Evolutionary conservation across 257 asterid species (phyloP).

Genomic region (Jaltomata sinuosa): DNA sequence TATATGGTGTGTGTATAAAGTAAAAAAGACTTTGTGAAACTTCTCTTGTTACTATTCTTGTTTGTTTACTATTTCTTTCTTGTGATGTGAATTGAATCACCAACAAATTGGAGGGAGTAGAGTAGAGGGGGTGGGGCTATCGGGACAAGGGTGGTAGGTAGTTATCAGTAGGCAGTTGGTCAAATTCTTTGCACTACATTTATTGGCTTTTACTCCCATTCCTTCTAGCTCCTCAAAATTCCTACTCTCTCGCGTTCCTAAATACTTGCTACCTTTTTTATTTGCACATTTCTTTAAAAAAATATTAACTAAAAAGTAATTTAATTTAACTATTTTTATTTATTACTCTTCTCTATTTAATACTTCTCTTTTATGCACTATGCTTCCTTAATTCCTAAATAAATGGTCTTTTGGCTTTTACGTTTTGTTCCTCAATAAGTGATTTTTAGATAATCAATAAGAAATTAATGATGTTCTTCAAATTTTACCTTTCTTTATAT

Average conservation of each 20-base stretch:
- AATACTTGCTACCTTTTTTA: background rate
- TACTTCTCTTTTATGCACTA: too few relatives aligned
- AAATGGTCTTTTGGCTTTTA: too few relatives aligned
- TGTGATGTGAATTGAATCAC: slow-evolving; percentile 1
- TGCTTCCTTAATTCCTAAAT: too few relatives aligned
- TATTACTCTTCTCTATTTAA: too few relatives aligned
- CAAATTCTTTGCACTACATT: slow-evolving; percentile 11
- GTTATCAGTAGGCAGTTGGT: slow-evolving; percentile 44
- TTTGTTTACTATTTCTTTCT: background rate
- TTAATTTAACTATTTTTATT: too few relatives aligned
- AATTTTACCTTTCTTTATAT: too few relatives aligned
- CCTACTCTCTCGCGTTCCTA: background rate
- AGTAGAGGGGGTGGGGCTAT: background rate
- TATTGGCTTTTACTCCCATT: background rate
- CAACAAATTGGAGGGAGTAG: background rate
- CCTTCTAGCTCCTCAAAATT: background rate
- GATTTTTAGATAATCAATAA: too few relatives aligned
- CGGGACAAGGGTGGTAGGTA: slow-evolving; percentile 23
- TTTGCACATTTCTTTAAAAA: too few relatives aligned
- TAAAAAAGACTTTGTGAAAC: background rate
- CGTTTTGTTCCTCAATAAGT: too few relatives aligned
- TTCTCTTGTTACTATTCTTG: background rate
- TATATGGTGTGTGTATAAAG: background rate
- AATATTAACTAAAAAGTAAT: too few relatives aligned
- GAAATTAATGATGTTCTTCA: too few relatives aligned